Conservation (phyloP, 2,329 filamentous ascomycete species). For the Aschersonia sp. region DNA sequence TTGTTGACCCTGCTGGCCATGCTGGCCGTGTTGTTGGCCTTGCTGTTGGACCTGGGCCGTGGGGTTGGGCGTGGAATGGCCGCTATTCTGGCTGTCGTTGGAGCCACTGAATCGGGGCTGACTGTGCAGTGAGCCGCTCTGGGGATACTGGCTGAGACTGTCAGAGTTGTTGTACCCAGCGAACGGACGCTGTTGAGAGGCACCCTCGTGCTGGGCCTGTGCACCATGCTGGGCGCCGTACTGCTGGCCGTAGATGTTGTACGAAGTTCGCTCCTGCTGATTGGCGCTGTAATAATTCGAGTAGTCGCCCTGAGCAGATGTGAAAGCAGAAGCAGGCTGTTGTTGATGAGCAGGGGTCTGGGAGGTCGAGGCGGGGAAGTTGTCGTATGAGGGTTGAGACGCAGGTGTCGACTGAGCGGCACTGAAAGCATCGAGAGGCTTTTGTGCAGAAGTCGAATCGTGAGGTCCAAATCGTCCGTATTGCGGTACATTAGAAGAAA, state of each 20-base stretch:
- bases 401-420: slow-evolving; percentile 44
- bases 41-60: slow-evolving; percentile 37
- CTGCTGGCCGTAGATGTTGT: slow-evolving; percentile 62
- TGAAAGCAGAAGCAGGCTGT: slow-evolving; percentile 46
- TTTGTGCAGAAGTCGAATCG: slow-evolving; percentile 50
- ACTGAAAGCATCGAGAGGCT: slow-evolving; percentile 76
- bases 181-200: slow-evolving; percentile 58
- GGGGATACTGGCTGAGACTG: slow-evolving; percentile 55
- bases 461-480: slow-evolving; percentile 58
- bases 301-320: slow-evolving; percentile 65
- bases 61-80: slow-evolving; percentile 82
- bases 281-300: slow-evolving; percentile 76
- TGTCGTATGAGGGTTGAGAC: slow-evolving; percentile 44
- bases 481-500: slow-evolving; percentile 44
- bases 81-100: slow-evolving; percentile 67
- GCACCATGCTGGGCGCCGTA: slow-evolving; percentile 39
- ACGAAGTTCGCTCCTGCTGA: slow-evolving; percentile 55
- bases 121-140: slow-evolving; percentile 45
- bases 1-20: slow-evolving; percentile 22
- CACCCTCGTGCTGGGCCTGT: slow-evolving; percentile 60
- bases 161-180: slow-evolving; percentile 58
- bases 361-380: slow-evolving; percentile 42
- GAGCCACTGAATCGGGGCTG: slow-evolving; percentile 44
- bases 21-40: slow-evolving; percentile 24
- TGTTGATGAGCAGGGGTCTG: slow-evolving; percentile 34